A percentile compares a stretch with the other conserved stretches of the same genome.
Evolutionary conservation across 257 asterid genomes (phyloP).

Genomic region (Solanum okadae): DNA sequence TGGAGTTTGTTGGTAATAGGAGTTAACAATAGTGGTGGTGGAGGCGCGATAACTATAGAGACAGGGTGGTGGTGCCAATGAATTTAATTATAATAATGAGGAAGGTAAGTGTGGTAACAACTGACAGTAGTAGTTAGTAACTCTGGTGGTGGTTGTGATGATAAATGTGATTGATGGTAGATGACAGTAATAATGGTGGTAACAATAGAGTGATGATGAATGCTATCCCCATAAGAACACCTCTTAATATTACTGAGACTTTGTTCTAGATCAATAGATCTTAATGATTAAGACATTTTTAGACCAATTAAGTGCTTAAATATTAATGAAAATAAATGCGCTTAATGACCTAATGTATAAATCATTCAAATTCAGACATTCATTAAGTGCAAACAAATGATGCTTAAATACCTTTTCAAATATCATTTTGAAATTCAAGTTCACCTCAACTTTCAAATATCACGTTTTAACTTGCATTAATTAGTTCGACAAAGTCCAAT

Average conservation of each 20-base stretch:
- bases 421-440: not conserved
- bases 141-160: too few species aligned
- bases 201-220: not conserved
- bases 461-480: not conserved
- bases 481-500: not conserved
- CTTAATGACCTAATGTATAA: too few species aligned
- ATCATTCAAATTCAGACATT: not conserved
- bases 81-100: too few species aligned
- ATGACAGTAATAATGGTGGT: too few species aligned
- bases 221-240: not conserved
- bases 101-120: not conserved
- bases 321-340: not conserved
- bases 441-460: not conserved
- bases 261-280: not conserved
- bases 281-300: not conserved
- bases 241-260: not conserved
- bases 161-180: too few species aligned
- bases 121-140: too few species aligned
- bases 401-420: too few species aligned
- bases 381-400: too few species aligned
- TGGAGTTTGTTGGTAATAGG: not conserved
- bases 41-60: not conserved
- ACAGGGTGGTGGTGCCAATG: not conserved
- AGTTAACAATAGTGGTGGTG: not conserved
- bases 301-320: not conserved